Evolutionary conservation across 306 rosid species (phyloP), one percentile per base, ranked within the genome.

Genomic region (Ammopiptanthus mongolicus): DNA sequence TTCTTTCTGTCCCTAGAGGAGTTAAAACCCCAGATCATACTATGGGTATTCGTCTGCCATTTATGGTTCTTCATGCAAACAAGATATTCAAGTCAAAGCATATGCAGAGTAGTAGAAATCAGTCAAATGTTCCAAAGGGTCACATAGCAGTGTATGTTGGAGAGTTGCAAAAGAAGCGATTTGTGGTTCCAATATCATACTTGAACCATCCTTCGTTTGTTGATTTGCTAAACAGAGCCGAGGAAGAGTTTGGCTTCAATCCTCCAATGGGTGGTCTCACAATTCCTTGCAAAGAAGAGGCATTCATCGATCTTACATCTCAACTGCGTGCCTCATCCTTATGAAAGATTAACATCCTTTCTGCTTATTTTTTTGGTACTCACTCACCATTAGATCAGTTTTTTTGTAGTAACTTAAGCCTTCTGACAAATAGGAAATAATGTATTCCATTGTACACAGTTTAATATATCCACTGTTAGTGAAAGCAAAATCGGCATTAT

Each of bases 181-280:
- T 79, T 76, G 89, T 88, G 67, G 94, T 93, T 73, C 92, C 92
- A 29, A 85, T 93, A 60, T 75, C 91, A 2, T 88, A 75, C 62
- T 76, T 90, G 80, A 90, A 90, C 76, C 92, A 88, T 23, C 91
- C 92, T 68, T 83, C 84, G 4, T 90, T 93, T 76, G 59, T 73
- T 65, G 85, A 80, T 51, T 70, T 93, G 82, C 86, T 90, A 1
- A 78, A 76, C 23, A 57, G 78, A 70, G 88, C 89, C 3, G 91
- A 89, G 83, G 98, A 93, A 80, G 92, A 93, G 71, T 88, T 84
- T 70, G 89, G 91, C 7, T 90, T 84, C 80, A 78, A 86, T 57
- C 91, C 86, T 76, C 86, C 93, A 34, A 88, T 86, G 95, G 98
- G 98, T 0, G 88, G 86, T 52, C 81, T 93, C 59, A 93, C 89